Evolutionary conservation across 768 basidiomycete genomes (phyloP), one percentile per base, ranked within the genome.

Genomic region (Chalciporus sphaerocephalus): DNA sequence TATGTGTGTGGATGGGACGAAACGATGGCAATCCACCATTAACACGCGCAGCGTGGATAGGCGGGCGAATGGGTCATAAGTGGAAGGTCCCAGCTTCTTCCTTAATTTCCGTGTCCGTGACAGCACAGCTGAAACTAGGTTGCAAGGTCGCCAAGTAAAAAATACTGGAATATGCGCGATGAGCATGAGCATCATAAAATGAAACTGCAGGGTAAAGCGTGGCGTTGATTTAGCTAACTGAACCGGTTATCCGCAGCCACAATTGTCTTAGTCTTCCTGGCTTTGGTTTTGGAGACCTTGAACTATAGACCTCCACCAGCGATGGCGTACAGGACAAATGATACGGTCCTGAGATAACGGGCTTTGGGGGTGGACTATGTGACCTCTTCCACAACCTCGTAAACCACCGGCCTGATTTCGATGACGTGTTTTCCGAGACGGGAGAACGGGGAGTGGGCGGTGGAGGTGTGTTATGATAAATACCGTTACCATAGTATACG

Each of bases 401-500:
- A 23, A 66, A 58, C 64, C 62, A 64, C 27, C 44, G 55, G 1
- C 27, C 25, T 24, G 54, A 38, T 28, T 25, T 40, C 7, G 35
- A 51, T 4, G 33, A 49, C 15, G 15, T 48, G 11, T 40, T 36
- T 15, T 38, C 40, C 2, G 62, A 50, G 22, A 52, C 25, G 18
- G 52, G 37, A 5, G 52, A 39, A 30, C 45, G 30, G n/a, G 53
- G 47, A 1, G 54, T 53, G 27, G 38, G 55, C 2, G 32, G 52
- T n/a, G 62, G 37, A 8, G 59, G 47, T 11, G 43, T 9, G 43
- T 51, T 42, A 16, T 30, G 25, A 46, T 55, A 55, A 9, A 50
- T 15, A 20, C 34, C 47, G 27, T 58, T 30, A 6, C 52, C 50
- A 45, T 81, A 81, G 56, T 83, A 75, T 8, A 85, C 70, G 2